Evolutionary conservation across 352 stramenopile genomes (phyloP), one percentile per base, ranked within the genome.

Genomic region (Poterioochromonas sp.): DNA sequence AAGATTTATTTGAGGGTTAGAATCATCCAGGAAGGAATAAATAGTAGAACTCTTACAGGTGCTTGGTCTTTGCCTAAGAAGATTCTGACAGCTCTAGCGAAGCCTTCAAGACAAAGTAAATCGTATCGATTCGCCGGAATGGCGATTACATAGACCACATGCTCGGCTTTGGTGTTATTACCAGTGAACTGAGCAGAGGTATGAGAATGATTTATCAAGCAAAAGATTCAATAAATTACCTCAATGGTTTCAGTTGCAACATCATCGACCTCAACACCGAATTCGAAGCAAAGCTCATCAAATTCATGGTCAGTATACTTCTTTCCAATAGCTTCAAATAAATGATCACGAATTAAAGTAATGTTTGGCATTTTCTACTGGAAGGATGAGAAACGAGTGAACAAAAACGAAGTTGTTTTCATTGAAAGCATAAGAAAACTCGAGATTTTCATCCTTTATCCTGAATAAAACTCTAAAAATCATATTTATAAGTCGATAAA

Each of bases 211-310:
- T 73, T 82, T 11, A 89, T 68, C 78, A 85, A 86, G 58, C 83
- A 81, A 0, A 83, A 84, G 32, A 32, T n/a, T 15, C 32, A 58
- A 58, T 15, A 47, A 43, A n/a, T 41, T 43, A 65, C 43, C 73
- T 63, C 44, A 69, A 78, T 47, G 18, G 41, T 83, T 80, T 96
- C 90, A 1, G 87, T 91, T 15, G 90, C 93, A 51, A 96, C 88
- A 80, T 96, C 92, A 79, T 97, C 92, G 78, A 99, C 85, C 83
- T 99, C 96, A 78, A 99, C 97, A 76, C 96, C 96, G 83, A 99
- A 99, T 87, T 99, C 95, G 85, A 99, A 99, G 87, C 95, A 99
- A 29, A 99, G 88, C 79, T 98, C 90, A 82, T 99, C 95, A 85
- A 99, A 99, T 83, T 98, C 95, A 76, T 99, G 90, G 62, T 94